Evolutionary conservation across 2,329 filamentous ascomycete genomes (phyloP), one percentile per base, ranked within the genome.

Genomic region (Calonectria pteridis): DNA sequence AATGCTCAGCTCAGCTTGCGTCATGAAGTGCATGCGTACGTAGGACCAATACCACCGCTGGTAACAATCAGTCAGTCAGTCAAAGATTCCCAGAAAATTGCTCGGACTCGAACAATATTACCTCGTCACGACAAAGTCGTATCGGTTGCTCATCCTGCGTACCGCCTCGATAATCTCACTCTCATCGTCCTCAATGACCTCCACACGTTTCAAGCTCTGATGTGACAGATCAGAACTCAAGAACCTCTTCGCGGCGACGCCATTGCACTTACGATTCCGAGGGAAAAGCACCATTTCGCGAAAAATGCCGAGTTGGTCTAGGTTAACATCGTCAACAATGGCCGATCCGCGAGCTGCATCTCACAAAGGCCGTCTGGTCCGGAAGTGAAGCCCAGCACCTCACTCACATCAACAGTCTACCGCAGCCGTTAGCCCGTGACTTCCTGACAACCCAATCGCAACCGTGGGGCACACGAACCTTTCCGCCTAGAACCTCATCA

Each of bases 401-500:
- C 40, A 82, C 84, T 82, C 78, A 86, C 85, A 81, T 86, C 86
- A 64, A 86, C 84, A 59, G 83, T 84, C 83, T 85, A 65, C 55
- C 75, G 72, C 31, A n/a, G 26, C 59, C 75, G 71, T 81, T 76
- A 77, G 50, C 49, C 35, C 35, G 31, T 31, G 26, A 13, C 66
- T 31, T 6, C 10, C 35, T 31, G 46, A 40, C 33, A 50, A 40
- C 23, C 23, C 18, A 72, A 68, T 66, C 51, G 43, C 62, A 43
- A 67, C 31, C 20, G 26, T 40, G 62, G 76, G 84, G 95, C 26
- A 43, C 40, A 67, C 67, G 16, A 35, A 64, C 96, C 93, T 98
- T 98, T 80, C 97, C 96, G 28, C 95, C 96, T 5, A 98, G 89
- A 6, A 98, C 95, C 84, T 98, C 96, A 85, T 98, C 96, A n/a